A percentile compares a stretch with the other conserved stretches of the same genome.
These are phyloP conservation scores for Aspergillus candidus DNA, from an alignment of 2,329 filamentous ascomycete species.

Conservation along the genomic window DNA sequence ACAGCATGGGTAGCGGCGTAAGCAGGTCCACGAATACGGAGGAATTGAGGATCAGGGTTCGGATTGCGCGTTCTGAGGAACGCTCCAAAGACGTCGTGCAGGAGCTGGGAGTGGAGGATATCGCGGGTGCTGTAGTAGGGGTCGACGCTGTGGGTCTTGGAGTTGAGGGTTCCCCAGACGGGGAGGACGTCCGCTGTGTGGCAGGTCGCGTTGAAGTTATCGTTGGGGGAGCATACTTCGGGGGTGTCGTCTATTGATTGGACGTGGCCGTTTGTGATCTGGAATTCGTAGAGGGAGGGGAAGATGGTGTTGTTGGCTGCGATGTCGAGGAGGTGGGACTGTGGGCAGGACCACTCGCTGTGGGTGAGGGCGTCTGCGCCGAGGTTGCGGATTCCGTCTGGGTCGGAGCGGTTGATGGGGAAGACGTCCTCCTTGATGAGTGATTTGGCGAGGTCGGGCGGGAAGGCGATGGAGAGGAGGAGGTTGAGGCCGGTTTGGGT, in stretches of 20 bases:
- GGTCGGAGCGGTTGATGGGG: constrained; percentile 8
- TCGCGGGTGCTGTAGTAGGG: constrained; percentile 18
- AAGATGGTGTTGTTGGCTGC: constrained; percentile 7
- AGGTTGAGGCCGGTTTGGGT: constrained; percentile 7
- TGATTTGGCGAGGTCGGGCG: constrained; percentile 9
- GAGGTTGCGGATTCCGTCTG: constrained; percentile 15
- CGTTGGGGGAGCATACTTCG: constrained; percentile 20
- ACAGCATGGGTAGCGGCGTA: constrained; percentile 14
- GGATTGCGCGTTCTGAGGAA: constrained; percentile 19
- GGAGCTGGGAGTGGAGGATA: constrained; percentile 17
- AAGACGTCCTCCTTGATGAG: constrained; percentile 13
- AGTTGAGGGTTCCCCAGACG: constrained; percentile 23
- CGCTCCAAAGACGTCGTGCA: constrained; percentile 20
- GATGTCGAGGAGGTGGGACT: constrained; percentile 11
- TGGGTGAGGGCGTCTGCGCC: constrained; percentile 10
- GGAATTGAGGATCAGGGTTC: constrained; percentile 15
- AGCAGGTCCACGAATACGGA: constrained; percentile 16
- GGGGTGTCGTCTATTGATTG: constrained; percentile 13
- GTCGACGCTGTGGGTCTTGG: constrained; percentile 17
- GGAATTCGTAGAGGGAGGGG: constrained; percentile 16
- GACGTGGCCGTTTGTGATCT: constrained; percentile 19
- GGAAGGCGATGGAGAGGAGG: constrained; percentile 13
- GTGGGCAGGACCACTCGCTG: constrained; percentile 17
- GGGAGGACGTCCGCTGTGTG: constrained; percentile 22
- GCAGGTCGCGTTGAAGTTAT: constrained; percentile 22